Base-by-base conservation (phyloP, 768 basidiomycete genomes). In the Tricholoma terreum region DNA sequence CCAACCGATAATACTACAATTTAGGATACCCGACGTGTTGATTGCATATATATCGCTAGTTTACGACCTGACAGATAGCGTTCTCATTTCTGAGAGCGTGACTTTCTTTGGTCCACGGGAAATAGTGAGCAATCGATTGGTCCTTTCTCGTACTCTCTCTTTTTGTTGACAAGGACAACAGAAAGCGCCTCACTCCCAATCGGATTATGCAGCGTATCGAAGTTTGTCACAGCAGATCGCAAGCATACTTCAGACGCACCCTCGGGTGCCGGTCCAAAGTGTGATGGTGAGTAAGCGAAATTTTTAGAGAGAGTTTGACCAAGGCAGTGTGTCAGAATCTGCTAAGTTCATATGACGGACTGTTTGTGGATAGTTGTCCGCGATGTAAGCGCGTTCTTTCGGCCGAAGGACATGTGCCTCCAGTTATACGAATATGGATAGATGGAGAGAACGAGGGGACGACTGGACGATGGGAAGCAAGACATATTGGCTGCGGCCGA, bases 61-160 rank as follows among this genome's bases (percentile, higher is more conserved):
- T 31, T 73, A 77, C 52, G 57, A 67, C 34, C 72, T 72, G 35
- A 61, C 68, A n/a, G 58, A 63, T 4, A 71, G 84, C 36, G 61
- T 80, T 9, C 43, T 61, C 0, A n/a, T 60, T 11, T 79, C 86
- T 30, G 87, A 89, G 64, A 86, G 78, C 54, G 77, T 88, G 43
- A 78, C 84, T n/a, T 81, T 79, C 9, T 89, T 90, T 67, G 89
- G 87, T 6, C 84, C 90, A 21, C 76, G 89, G 63, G 90, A 92
- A 74, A 79, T 75, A 74, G 89, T 87, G 60, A 52, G 77, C 33
- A 31, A 50, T 19, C 42, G 1, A 12, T 19, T 40, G 15, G n/a
- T 17, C 5, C 3, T 8, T 7, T 19, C 2, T 1, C 6, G 6
- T 2, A 6, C 8, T 38, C 4, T 42, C 21, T 22, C n/a, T 35